Percentiles rank a stretch among this genome's conserved stretches.
Evolutionary conservation across 148 eudicot species (phyloP).

Genomic region (Oxyria digyna): DNA sequence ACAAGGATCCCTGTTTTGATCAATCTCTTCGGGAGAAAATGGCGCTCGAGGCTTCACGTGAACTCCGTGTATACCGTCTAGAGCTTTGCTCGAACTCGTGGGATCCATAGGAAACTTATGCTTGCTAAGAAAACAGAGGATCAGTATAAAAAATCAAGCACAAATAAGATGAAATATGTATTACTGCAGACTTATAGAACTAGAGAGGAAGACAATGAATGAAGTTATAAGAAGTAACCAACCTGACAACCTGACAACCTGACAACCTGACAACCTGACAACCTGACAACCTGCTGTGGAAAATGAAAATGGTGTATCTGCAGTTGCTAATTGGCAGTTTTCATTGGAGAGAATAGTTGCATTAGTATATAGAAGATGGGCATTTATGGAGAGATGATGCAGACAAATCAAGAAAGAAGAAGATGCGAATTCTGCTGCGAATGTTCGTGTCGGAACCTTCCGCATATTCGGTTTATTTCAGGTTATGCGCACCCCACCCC

Average conservation of each 20-base stretch:
- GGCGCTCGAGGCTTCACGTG: conserved; percentile 66
- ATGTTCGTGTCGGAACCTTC: neutral
- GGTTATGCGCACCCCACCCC: neutral
- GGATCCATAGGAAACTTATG: conserved; percentile 31
- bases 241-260: no score
- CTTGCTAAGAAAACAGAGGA: neutral
- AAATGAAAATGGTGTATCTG: no score
- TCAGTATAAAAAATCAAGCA: no score
- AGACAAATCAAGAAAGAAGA: neutral
- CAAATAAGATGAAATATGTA: no score
- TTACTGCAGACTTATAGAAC: neutral
- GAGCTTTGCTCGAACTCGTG: conserved; percentile 34
- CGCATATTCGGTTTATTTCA: neutral
- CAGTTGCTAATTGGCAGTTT: no score
- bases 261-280: no score
- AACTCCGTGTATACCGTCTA: conserved; percentile 70
- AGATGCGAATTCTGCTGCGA: neutral
- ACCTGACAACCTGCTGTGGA: neutral
- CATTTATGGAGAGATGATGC: neutral
- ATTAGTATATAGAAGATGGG: neutral
- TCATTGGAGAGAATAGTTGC: no score
- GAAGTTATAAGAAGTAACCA: no score
- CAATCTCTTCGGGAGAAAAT: conserved; percentile 52
- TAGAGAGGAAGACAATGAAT: neutral
- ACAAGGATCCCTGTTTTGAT: conserved; percentile 33